Base-by-base conservation (phyloP, 129 eudicot genomes). In the Scalesia atractyloides region DNA sequence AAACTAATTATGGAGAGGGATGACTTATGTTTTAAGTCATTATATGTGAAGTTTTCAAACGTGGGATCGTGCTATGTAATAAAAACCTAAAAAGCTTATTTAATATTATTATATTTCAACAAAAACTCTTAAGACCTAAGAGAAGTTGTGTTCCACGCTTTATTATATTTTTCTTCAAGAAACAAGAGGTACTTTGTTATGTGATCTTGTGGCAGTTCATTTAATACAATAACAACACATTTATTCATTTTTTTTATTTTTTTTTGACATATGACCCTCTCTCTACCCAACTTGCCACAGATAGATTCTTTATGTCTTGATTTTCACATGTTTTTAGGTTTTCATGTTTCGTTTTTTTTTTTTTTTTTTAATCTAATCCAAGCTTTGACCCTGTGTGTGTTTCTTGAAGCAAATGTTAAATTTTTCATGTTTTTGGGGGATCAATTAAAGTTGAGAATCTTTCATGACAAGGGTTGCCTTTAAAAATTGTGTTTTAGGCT, bases 391-490 rank as follows among this genome's bases (percentile, higher is more conserved):
- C 9, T 41, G 46, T 41, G 10, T 41, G 46, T 41, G 46, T 41
- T 41, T 37, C 44, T 36, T 36, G 37, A 33, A 33, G 37, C 4
- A 36, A 36, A 36, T 4, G 5, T 57, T 4, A 20, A 58, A 41
- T 73, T 47, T 64, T 63, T 7, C 61, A 19, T 5, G 8, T 53
- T 64, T 22, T 54, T 19, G 18, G 69, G 64, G 66, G 39, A 22
- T 73, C 61, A 68, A 76, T 34, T 17, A 76, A 17, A 54, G 34
- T 59, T 47, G 57, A 39, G 77, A 59, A 70, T 70, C 76, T 63
- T 70, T 77, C 43, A 33, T 71, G 68, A 71, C 64, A 71, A 63
- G 12, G 77, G 67, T 71, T 78, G 0, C 33, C 68, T 78, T 78
- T 71, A 71, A 64, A 64, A 53, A 24, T 51, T 46, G 72, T 78